Percentiles rank a stretch among this genome's conserved stretches.
Conservation (phyloP, 2,329 filamentous ascomycete genomes). For the Lachnellula arida region DNA sequence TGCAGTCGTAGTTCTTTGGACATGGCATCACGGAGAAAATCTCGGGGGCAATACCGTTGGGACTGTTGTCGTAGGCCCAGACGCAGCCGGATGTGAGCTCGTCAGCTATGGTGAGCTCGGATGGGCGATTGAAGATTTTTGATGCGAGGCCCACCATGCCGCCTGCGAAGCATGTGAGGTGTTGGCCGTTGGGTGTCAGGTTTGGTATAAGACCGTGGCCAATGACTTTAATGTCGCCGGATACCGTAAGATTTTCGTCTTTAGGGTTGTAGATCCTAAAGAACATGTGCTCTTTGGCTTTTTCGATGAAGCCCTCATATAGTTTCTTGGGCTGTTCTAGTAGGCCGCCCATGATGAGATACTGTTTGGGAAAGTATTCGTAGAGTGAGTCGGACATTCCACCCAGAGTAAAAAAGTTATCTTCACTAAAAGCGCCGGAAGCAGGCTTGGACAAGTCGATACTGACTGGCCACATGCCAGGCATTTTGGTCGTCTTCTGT, state of each 20-base stretch:
- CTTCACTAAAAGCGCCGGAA: conserved; percentile 43
- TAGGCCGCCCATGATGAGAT: conserved; percentile 60
- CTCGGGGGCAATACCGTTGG: conserved; percentile 59
- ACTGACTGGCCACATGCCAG: conserved; percentile 58
- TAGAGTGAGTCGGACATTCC: conserved; percentile 55
- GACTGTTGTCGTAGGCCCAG: conserved; percentile 54
- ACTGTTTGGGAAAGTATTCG: conserved; percentile 63
- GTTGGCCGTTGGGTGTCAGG: conserved; percentile 43
- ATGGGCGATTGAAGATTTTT: conserved; percentile 50
- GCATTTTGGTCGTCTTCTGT: conserved; percentile 51
- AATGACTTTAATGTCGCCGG: conserved; percentile 40
- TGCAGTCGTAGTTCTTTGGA: conserved; percentile 18
- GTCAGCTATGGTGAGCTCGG: conserved; percentile 51
- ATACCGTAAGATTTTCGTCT: conserved; percentile 39
- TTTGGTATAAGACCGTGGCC: conserved; percentile 33
- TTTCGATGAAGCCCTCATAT: conserved; percentile 42
- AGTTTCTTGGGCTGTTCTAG: conserved; percentile 45
- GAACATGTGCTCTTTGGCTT: conserved; percentile 43
- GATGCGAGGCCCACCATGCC: conserved; percentile 67
- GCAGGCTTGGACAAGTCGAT: conserved; percentile 48
- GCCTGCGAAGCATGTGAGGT: conserved; percentile 67
- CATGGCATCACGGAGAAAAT: conserved; percentile 38
- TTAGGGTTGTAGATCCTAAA: conserved; percentile 40
- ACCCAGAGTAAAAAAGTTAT: conserved; percentile 52
- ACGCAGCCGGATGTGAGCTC: conserved; percentile 60